Evolutionary conservation across 495 filamentous ascomycete genomes (phyloP), one percentile per base, ranked within the genome.

Genomic region (Trichoderma orchidacearum): DNA sequence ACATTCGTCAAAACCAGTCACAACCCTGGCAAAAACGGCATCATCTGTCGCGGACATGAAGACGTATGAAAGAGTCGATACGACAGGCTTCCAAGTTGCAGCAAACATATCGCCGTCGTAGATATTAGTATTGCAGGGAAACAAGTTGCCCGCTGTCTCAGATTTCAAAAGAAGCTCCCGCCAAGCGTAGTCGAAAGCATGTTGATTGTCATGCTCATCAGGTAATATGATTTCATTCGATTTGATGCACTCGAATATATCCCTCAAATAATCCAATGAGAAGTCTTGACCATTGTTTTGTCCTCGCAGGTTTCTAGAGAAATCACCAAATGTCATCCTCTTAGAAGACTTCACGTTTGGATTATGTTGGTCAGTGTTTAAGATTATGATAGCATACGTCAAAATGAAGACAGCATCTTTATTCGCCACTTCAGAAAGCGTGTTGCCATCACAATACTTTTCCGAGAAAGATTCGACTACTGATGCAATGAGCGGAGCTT

Each of bases 21-120:
- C 87, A 21, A 99, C 86, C 41, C 93, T 81, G 17, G 86, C 88
- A 65, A 95, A 99, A 12, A 99, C 93, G 11, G 92, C 90, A 70
- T 99, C 94, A 62, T 99, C 93, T 3, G 91, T 95, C 31, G 93
- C 93, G 50, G 93, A 97, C 85, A 97, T 91, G 71, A 99, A 99
- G 15, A 97, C 93, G 65, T 96, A 99, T 3, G 92, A 93, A 36
- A 99, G 75, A 1, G 94, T 96, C 15, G 94, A 89, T 12, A 99
- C 78, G 58, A 97, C 86, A 7, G 93, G 89, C 69, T 84, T 90
- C 93, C 93, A 99, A 4, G 90, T 95, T 30, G 91, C 87, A 56
- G 85, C 83, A 66, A 99, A 97, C 90, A 99, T 96, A 64, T 97
- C 88, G 6, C 90, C 87, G 69, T 99, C 93, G 70, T 85, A 97